These are phyloP conservation scores for Xenoacremonium recifei DNA, from an alignment of 2,329 filamentous ascomycete genomes.

Conservation along the genomic window DNA sequence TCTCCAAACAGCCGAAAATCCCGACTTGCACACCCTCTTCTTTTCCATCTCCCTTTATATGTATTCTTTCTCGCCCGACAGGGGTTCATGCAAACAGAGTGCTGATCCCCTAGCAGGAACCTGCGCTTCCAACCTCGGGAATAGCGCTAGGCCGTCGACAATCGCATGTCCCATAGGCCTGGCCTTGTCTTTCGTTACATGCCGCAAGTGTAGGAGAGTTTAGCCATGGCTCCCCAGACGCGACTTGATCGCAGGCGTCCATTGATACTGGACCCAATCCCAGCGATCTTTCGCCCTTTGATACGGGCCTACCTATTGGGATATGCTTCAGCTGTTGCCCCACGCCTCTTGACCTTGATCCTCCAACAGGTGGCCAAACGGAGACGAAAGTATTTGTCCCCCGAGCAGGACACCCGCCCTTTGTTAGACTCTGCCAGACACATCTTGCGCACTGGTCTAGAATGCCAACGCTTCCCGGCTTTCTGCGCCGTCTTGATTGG, in stretches of 20 bases:
- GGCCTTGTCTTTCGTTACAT: conserved; percentile 15
- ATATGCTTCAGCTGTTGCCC: conserved; percentile 58
- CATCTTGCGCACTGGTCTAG: conserved; percentile 51
- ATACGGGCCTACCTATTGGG: conserved; percentile 60
- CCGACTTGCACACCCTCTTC: conserved; percentile 3
- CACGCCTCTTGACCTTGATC: conserved; percentile 54
- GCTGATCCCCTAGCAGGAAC: conserved; percentile 18
- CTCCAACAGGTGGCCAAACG: conserved; percentile 47
- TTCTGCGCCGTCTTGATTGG: conserved; percentile 62
- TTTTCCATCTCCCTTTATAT: conserved; percentile 21
- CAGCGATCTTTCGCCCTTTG: conserved; percentile 52
- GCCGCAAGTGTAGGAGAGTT: no score
- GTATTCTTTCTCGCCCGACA: conserved; percentile 13
- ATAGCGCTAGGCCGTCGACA: conserved; percentile 2
- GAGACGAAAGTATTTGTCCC: conserved; percentile 26
- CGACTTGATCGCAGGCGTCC: conserved; percentile 16
- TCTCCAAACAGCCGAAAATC: background rate
- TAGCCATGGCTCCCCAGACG: conserved; percentile 13
- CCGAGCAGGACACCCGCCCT: conserved; percentile 26
- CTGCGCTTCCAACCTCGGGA: conserved; percentile 6
- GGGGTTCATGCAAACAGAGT: conserved; percentile 17
- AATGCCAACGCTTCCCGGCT: conserved; percentile 56
- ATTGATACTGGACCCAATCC: conserved; percentile 35
- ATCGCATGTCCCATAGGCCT: conserved; percentile 24
- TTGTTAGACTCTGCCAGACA: conserved; percentile 32